A percentile compares a stretch with the other conserved stretches of the same genome.
Evolutionary conservation across 768 basidiomycete genomes (phyloP).

Genomic region (Amanita rubescens): DNA sequence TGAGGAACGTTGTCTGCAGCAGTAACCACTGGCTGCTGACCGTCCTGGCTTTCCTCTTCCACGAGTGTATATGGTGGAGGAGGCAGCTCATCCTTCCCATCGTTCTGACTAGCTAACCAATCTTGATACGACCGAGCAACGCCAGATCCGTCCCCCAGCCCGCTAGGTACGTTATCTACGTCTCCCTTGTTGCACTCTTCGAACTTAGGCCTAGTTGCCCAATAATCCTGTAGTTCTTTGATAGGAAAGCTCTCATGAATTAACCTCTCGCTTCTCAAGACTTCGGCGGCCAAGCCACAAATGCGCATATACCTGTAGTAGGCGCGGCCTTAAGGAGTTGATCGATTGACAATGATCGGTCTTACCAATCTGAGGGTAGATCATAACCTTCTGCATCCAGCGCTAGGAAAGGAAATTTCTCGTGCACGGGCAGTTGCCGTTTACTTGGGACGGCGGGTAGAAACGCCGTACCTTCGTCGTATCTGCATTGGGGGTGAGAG

Average conservation of each 20-base stretch:
- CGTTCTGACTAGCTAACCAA: slow-evolving; percentile 41
- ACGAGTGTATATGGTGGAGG: slow-evolving; percentile 67
- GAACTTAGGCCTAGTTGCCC: slow-evolving; percentile 54
- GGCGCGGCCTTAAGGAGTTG: not conserved
- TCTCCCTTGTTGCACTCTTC: slow-evolving; percentile 32
- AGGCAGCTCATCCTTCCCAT: slow-evolving; percentile 43
- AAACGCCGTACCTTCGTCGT: slow-evolving; percentile 80
- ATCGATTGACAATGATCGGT: slow-evolving; percentile 12
- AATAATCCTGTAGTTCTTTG: slow-evolving; percentile 72
- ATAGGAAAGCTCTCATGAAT: slow-evolving; percentile 57
- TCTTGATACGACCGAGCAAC: slow-evolving; percentile 33
- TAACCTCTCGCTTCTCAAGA: slow-evolving; percentile 54
- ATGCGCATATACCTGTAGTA: slow-evolving; percentile 66
- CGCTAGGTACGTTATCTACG: slow-evolving; percentile 24
- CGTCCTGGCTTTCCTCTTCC: slow-evolving; percentile 23
- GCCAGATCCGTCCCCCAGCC: slow-evolving; percentile 7
- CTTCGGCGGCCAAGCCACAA: slow-evolving; percentile 64
- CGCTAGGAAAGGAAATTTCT: slow-evolving; percentile 55
- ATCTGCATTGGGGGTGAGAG: slow-evolving; percentile 32
- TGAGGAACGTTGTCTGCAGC: not conserved
- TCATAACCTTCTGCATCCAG: slow-evolving; percentile 75
- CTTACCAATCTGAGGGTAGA: slow-evolving; percentile 73
- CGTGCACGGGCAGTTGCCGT: slow-evolving; percentile 51
- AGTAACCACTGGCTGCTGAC: not conserved
- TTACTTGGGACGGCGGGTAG: slow-evolving; percentile 64